Base-by-base conservation (phyloP, 495 filamentous ascomycete species). In the Halenospora varia region DNA sequence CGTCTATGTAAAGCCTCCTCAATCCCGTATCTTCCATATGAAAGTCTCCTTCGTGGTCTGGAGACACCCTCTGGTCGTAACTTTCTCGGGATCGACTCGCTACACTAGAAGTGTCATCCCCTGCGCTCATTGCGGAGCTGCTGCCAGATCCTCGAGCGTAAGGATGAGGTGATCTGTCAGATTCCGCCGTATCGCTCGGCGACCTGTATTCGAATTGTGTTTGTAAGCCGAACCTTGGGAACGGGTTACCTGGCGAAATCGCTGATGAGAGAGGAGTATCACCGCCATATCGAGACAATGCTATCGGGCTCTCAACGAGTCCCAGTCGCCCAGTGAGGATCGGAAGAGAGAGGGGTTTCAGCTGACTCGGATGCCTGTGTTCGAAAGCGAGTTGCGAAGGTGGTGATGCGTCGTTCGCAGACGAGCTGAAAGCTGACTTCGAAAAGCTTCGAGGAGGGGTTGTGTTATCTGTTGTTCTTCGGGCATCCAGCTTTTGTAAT, bases 401-500 rank as follows among this genome's bases (percentile, higher is more conserved):
- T 70, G 6, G 77, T 67, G 25, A 78, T 77, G 40, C 74, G 71
- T 49, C 81, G 65, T 22, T 78, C 73, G 58, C 73, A 63, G 62
- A 77, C 62, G 58, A 75, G 75, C 60, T 86, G 62, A 80, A 67
- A 10, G 82, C 75, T 35, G 74, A 70, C 18, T 76, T 78, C 48
- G 80, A 73, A 40, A 78, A 79, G 3, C 76, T 78, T 51, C 79
- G 77, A 25, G 78, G 73, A 57, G 83, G 70, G 62, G 73, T 77
- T 4, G n/a, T 62, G 25, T 66, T 84, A 73, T 62, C 83, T 78
- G 39, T 80, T 60, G 60, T 83, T 81, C 67, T 83, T 75, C 53
- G 79, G 67, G 71, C 84, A 80, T 73, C 88, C 75, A 75, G 84
- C 66, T 88, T 92, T 46, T 88, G 89, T 23, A 94, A 71, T 51